Evolutionary conservation across 305 asterid species (phyloP), one percentile per base, ranked within the genome.

Genomic region (Rubia tinctorum): DNA sequence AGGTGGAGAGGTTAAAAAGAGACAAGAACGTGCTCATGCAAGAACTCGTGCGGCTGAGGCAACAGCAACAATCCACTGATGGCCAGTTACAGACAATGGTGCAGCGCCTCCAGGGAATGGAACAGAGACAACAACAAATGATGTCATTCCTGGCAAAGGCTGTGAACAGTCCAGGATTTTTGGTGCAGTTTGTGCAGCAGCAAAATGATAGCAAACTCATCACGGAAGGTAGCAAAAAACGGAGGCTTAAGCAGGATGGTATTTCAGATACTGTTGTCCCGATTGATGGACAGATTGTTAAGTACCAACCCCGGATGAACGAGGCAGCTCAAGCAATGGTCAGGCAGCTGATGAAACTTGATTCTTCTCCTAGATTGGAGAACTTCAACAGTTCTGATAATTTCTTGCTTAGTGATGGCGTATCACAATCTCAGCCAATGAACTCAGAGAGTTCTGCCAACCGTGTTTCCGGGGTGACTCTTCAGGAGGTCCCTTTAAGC

Each of bases 121-220:
- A 91, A 76, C 98, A 91, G 75, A 86, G 97, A 53, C 98, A 93
- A 65, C 97, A 90, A 73, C 97, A 91, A 74, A 94, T 94, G 97
- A 90, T 91, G 98, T 86, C 95, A 9, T 94, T 94, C 83, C 88
- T 94, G 18, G 97, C 94, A 49, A 94, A 94, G 69, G 97, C 95
- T 8, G 91, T 93, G 49, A 91, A 93, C 82, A 91, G 91, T 80
- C 96, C 98, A 53, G 97, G 93, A 23, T 88, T 94, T 82, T 86
- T 91, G 51, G 91, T 96, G 49, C 96, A 90, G 69, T 89, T 94
- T 77, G 91, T 91, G 83, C 96, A 89, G 66, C 96, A 90, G 80
- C 96, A 90, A 74, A 88, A 77, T 71, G 95, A 91, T 43, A 75
- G 84, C 80, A 80, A 45, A 55, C 88, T 83, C 68, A 67, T 87